These are phyloP conservation scores for Xanthoconium separans DNA, from an alignment of 1,284 basidiomycete species.

Conservation along the genomic window DNA sequence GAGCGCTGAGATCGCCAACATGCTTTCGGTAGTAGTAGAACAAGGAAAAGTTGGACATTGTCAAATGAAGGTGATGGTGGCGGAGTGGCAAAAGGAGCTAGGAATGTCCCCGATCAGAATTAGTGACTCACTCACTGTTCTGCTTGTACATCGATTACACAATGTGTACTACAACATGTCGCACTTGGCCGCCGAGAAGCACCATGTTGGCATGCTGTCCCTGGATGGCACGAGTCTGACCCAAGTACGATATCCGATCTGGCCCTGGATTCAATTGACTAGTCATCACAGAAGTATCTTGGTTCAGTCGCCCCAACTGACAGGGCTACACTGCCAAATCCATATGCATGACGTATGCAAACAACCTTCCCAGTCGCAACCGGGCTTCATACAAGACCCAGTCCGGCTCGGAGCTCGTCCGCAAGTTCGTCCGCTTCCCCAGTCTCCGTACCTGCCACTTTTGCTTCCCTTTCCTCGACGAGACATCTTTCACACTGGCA, in stretches of 20 bases:
- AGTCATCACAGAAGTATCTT: not conserved
- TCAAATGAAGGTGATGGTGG: too few relatives aligned
- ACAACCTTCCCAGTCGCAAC: conserved; percentile 20
- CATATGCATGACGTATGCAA: not conserved
- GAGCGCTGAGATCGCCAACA: not conserved
- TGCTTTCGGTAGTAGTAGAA: not conserved
- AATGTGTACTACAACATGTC: too few relatives aligned
- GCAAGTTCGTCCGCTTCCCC: conserved; percentile 45
- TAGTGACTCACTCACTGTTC: too few relatives aligned
- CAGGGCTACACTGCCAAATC: not conserved
- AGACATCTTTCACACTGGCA: conserved; percentile 69
- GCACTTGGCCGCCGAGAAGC: too few relatives aligned
- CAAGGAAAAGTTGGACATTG: not conserved
- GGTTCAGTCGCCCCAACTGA: not conserved
- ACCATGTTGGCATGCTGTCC: too few relatives aligned
- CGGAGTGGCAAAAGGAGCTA: too few relatives aligned
- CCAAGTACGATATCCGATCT: not conserved
- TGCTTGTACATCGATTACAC: too few relatives aligned
- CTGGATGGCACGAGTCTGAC: too few relatives aligned
- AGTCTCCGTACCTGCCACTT: conserved; percentile 25
- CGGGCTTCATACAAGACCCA: conserved; percentile 42
- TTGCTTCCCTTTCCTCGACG: conserved; percentile 48
- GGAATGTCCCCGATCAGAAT: too few relatives aligned
- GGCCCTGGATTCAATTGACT: not conserved
- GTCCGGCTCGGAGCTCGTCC: conserved; percentile 48